These are phyloP conservation scores for Penicillium canescens DNA, from an alignment of 495 filamentous ascomycete species.

Conservation along the genomic window DNA sequence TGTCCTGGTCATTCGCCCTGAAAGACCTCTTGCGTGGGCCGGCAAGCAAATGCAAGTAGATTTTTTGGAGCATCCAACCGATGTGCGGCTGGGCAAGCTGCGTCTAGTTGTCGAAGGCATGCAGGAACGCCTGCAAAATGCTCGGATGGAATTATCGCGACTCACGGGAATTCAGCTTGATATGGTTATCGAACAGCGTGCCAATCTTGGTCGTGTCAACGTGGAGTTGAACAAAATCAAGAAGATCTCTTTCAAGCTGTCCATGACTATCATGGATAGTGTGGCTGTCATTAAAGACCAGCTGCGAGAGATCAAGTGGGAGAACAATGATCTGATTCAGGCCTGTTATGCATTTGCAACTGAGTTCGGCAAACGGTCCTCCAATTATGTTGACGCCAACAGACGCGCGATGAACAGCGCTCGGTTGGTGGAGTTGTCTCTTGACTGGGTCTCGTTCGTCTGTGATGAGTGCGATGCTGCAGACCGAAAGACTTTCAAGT, in stretches of 20 bases:
- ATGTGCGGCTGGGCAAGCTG: slow-evolving; percentile 83
- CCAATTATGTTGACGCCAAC: slow-evolving; percentile 91
- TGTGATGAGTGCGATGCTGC: slow-evolving; percentile 94
- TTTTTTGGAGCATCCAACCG: slow-evolving; percentile 75
- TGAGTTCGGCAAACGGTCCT: slow-evolving; percentile 92
- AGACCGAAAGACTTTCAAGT: slow-evolving; percentile 95
- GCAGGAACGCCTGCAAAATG: slow-evolving; percentile 72
- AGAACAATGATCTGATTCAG: slow-evolving; percentile 94
- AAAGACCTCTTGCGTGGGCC: slow-evolving; percentile 76
- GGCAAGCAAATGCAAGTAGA: slow-evolving; percentile 71
- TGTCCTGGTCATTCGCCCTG: slow-evolving; percentile 79
- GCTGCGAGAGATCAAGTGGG: slow-evolving; percentile 65
- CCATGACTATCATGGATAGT: slow-evolving; percentile 99
- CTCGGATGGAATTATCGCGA: slow-evolving; percentile 73
- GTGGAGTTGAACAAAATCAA: slow-evolving; percentile 91
- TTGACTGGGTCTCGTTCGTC: slow-evolving; percentile 97
- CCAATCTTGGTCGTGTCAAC: slow-evolving; percentile 91
- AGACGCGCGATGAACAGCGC: slow-evolving; percentile 94
- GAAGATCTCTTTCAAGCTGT: slow-evolving; percentile 91
- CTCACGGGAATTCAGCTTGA: slow-evolving; percentile 78
- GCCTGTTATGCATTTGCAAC: slow-evolving; percentile 99
- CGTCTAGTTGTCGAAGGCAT: slow-evolving; percentile 90
- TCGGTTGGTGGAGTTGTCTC: slow-evolving; percentile 84
- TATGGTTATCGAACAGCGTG: slow-evolving; percentile 86
- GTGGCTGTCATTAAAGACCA: slow-evolving; percentile 89